Base-by-base conservation (phyloP, 2,329 filamentous ascomycete genomes). In the Huntiella moniliformis region DNA sequence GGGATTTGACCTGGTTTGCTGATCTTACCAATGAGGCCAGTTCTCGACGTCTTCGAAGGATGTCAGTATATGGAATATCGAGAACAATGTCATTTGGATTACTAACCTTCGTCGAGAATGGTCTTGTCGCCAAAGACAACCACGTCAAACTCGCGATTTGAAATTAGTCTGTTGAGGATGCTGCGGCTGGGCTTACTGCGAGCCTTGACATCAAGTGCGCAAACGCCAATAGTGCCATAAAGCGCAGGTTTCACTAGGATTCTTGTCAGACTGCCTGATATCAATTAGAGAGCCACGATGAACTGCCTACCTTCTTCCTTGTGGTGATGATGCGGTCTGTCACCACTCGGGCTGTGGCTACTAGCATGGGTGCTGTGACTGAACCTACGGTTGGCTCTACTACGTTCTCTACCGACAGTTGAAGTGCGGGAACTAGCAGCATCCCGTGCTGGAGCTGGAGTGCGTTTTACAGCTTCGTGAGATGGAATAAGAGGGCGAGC, bases 111-210 rank as follows among this genome's bases (percentile, higher is more conserved):
- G 57, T 98, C 91, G 33, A 98, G 69, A 54, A 98, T 98, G 38
- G 95, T 88, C 63, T 98, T 98, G 66, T 98, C 91, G 41, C 91
- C 92, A 65, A 98, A 98, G 10, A 98, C 88, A 51, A 93, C 80
- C 17, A 96, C 87, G 56, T 98, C 88, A 56, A 98, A 96, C 55
- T 96, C 88, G 42, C 79, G 76, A 53, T 92, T 87, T 32, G 82
- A 77, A 53, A 95, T 88, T 15, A 98, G 70, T 43, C 87, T 77
- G 57, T 93, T 96, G 50, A 98, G 66, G 54, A 98, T 98, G 57
- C 94, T 96, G 53, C 92, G 74, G 58, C 88, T 95, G 1, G 91
- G 91, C 62, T 96, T 96, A 68, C 87, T 95, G 56, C 91, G 75
- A 33, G 91, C 91, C 65, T 98, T 98, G 54, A 88, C 74, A 63